Base-by-base conservation (phyloP, 805 yeast species). In the Ogataea pini region DNA sequence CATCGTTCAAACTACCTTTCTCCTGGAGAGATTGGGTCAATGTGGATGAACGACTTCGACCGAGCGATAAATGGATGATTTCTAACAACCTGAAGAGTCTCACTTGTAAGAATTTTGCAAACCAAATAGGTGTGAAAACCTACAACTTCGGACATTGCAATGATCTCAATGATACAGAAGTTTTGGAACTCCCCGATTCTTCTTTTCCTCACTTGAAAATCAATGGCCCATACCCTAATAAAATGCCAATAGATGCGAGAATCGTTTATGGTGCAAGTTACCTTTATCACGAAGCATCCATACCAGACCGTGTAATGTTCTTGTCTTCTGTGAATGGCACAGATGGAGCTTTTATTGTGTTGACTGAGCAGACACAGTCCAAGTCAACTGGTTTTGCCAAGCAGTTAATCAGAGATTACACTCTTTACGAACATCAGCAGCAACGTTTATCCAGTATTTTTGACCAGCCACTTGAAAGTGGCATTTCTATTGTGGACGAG, bases 181-280 rank as follows among this genome's bases (percentile, higher is more conserved):
- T 50, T 9, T 3, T 14, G 9, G 41, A 20, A 13, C 47, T 54
- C 29, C 64, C 60, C 14, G 51, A 41, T 39, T 48, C 45, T 0
- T 36, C 53, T 12, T 58, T 50, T 25, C 68, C 68, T 0, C 51
- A 42, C 14, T 59, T 70, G 44, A 55, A 54, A 22, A 55, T 70
- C 2, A 46, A 42, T 0, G 61, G 59, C 2, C 61, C 67, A 1
- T 46, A 54, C 9, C 63, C 61, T 25, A 34, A 48, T 2, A 55
- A 56, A 22, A 46, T 69, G 17, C 55, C 68, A 4, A 63, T 55
- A 25, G 66, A 61, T 10, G 69, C 70, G 1, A 57, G 76, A 28
- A 46, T 58, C 3, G 50, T 65, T 2, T 48, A 67, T 45, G 76
- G 76, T 0, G 67, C 68, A 0, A 58, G 61, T 16, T 72, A 69